Base-by-base conservation (phyloP, 139 green algal genomes). In the Prasinococcaceae sp. region DNA sequence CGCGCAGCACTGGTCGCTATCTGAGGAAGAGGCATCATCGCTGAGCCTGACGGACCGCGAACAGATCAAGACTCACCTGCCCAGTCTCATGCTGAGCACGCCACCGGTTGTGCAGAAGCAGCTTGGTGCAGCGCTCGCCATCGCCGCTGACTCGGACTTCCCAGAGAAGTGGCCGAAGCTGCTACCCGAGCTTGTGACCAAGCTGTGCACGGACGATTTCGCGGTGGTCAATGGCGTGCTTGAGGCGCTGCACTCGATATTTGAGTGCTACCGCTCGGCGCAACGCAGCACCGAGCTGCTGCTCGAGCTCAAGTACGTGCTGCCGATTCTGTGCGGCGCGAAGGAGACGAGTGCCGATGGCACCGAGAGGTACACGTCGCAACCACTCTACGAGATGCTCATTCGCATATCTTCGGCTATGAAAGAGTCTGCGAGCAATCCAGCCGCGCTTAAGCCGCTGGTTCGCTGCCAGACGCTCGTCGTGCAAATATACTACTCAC, bases 141-240 rank as follows among this genome's bases (percentile, higher is more conserved):
- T 98, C 60, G 87, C 97, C 66, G 84, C 73, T 57, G 38, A 36
- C 1, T 66, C 84, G 28, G 92, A 99, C 64, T 99, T 98, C 56
- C 92, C 90, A 4, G 35, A 51, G 1, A 61, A 65, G 24, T 98
- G 90, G 90, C 70, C 67, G 10, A 65, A 50, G 35, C 73, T 98
- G 52, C 76, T 98, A 42, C 87, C 88, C 2, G 76, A 93, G 68
- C 78, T 99, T 5, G 73, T 88, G 24, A 38, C 75, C 25, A 70
- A 81, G 33, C 65, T 97, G 10, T 44, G 33, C 30, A 46, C 41
- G 35, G 16, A 3, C 42, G 80, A 93, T 66, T 56, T 66, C 17
- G 46, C 45, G 30, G 65, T 73, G 2, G 73, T 90, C 23, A 72
- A 74, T 19, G 90, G 90, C 1, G 84, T 94, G 41, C 67, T 95